Evolutionary conservation across 768 basidiomycete genomes (phyloP), one percentile per base, ranked within the genome.

Genomic region (Termitomyces eurrhizus): DNA sequence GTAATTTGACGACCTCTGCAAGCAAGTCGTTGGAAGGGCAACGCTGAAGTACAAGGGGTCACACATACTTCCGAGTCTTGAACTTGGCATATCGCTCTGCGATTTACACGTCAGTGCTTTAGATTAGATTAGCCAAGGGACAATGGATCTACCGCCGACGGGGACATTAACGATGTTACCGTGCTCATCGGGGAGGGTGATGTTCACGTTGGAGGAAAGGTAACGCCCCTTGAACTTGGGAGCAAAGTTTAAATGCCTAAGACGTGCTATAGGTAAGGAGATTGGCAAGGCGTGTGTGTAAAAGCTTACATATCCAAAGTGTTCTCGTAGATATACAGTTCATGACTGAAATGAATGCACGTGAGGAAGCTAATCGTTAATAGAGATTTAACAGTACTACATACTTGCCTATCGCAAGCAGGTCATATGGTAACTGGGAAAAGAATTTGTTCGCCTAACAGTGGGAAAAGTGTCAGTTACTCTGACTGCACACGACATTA

Each of bases 341-440:
- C 93, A 65, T 95, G 94, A 69, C 88, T 89, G 53, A 45, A n/a
- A 50, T 7, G 16, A 21, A 29, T 4, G 8, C 21, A 21, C n/a
- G 36, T 41, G 92, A 81, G 3, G 68, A 69, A 26, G 95, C 91
- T 66, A 5, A 29, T 16, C 13, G 7, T 3, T 2, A n/a, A 12
- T 7, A 29, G 14, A 35, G 21, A 9, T 37, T 35, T 18, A 29
- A 9, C 13, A 4, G 37, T 14, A 54, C 11, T 3, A 71, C 89
- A 39, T 67, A 88, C 85, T 95, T 95, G 67, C 93, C 93, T 56
- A 94, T 92, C 1, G 91, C 76, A 68, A 94, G 82, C 3, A 93
- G 67, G 68, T 96, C 94, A 67, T 93, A 95, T 0, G 89, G 88
- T 16, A 95, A 77, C 58, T 83, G 73, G 24, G 81, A 74, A 64